These are phyloP conservation scores for Acanthochlamys bracteata DNA, from an alignment of 106 monocot genomes.

Conservation along the genomic window DNA sequence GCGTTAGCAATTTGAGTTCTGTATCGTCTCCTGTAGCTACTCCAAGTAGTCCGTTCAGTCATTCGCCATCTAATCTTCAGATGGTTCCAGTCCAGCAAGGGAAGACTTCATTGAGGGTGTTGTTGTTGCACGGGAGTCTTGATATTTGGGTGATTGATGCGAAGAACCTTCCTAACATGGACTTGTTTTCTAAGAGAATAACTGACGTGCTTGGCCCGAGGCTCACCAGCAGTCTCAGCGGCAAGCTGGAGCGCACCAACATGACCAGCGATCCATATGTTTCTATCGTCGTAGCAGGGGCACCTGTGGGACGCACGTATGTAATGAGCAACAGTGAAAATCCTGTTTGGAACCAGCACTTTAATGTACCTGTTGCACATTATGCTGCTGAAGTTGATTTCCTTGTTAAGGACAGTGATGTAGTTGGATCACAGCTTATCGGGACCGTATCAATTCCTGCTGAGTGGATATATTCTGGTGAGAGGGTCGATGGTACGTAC, in stretches of 20 bases:
- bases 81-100: constrained; percentile 11
- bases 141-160: constrained; percentile 64
- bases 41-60: not conserved
- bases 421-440: constrained; percentile 77
- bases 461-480: constrained; percentile 41
- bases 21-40: not conserved
- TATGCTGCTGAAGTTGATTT: constrained; percentile 53
- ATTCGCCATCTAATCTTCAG: constrained; percentile 1
- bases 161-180: constrained; percentile 71
- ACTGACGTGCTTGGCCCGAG: constrained; percentile 47
- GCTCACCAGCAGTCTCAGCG: constrained; percentile 25
- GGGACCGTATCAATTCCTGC: constrained; percentile 59
- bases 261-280: constrained; percentile 96
- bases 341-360: constrained; percentile 87
- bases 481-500: constrained; percentile 56
- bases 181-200: constrained; percentile 76
- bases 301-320: constrained; percentile 66
- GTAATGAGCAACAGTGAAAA: constrained; percentile 80
- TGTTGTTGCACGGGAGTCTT: constrained; percentile 74
- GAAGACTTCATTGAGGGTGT: constrained; percentile 44
- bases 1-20: constrained; percentile 6
- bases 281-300: constrained; percentile 33
- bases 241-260: constrained; percentile 29
- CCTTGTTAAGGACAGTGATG: constrained; percentile 73
- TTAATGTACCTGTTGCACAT: constrained; percentile 77